Evolutionary conservation across 805 yeast genomes (phyloP).

Genomic region (Kregervanrija fluxuum): DNA sequence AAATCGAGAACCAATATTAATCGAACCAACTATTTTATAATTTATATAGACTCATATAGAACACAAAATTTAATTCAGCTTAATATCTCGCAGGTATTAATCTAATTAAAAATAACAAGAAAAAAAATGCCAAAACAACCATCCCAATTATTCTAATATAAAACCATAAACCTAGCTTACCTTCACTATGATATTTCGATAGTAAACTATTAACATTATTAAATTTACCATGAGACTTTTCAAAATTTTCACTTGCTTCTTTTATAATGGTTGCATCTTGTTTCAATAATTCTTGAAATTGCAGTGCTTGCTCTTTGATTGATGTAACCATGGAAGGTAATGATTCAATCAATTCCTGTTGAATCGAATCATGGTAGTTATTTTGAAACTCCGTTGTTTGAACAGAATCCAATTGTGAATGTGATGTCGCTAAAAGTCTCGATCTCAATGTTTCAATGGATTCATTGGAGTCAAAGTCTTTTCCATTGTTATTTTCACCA

Average conservation of each 20-base stretch:
- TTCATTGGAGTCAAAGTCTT: constrained; percentile 12
- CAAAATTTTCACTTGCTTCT: constrained; percentile 28
- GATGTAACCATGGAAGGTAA: constrained; percentile 26
- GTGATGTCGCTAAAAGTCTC: constrained; percentile 20
- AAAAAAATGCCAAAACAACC: constrained; percentile 19
- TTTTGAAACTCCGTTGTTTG: constrained; percentile 20
- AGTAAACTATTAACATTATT: constrained; percentile 21
- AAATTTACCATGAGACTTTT: constrained; percentile 23
- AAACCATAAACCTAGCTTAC: constrained; percentile 27
- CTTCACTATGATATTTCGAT: constrained; percentile 25
- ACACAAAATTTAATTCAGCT: constrained; percentile 12
- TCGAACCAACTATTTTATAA: constrained; percentile 13
- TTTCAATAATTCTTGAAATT: constrained; percentile 25
- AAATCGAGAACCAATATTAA: constrained; percentile 16
- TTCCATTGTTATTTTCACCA: not conserved
- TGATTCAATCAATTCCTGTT: constrained; percentile 26
- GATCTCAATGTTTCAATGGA: constrained; percentile 22
- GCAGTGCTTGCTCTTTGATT: constrained; percentile 25
- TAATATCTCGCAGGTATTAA: constrained; percentile 32
- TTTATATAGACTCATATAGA: constrained; percentile 1
- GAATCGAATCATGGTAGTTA: constrained; percentile 26
- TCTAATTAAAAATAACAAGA: constrained; percentile 22
- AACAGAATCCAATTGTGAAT: constrained; percentile 22
- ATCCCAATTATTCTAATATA: constrained; percentile 21
- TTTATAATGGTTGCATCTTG: constrained; percentile 27